phyloP scores from a whole-genome alignment of 208 protist genomes.

The Leishmania major region DNA sequence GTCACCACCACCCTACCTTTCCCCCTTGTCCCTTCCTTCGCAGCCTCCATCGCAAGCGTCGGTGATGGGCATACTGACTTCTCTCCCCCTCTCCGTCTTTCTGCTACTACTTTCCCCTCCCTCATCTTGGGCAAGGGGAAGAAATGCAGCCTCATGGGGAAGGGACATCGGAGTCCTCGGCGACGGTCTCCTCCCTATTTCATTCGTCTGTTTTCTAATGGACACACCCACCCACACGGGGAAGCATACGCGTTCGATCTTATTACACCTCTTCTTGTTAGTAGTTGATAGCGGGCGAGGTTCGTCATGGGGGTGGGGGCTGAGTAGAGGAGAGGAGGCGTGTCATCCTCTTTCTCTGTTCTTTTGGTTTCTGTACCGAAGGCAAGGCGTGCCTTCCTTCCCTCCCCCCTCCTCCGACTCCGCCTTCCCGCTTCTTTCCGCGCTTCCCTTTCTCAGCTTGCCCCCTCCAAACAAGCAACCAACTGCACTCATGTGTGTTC shows the following conservation, averaged over 20 bases:
- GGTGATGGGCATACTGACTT: neutral
- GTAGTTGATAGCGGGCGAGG: neutral
- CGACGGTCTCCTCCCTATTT: neutral
- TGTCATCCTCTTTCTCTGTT: neutral
- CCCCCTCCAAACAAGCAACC: neutral
- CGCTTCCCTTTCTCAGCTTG: neutral
- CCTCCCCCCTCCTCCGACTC: neutral
- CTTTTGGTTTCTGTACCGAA: neutral
- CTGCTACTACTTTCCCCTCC: conserved; percentile 2
- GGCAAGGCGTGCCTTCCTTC: neutral
- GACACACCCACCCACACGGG: neutral
- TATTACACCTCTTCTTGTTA: neutral
- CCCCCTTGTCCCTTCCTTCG: neutral
- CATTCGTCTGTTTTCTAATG: neutral
- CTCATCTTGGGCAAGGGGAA: conserved; percentile 1
- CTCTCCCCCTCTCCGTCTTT: neutral
- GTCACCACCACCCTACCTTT: neutral
- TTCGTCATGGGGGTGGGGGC: neutral
- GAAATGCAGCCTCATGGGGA: neutral
- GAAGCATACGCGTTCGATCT: neutral
- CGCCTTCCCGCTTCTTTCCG: neutral
- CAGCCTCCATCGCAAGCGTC: neutral
- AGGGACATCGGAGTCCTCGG: neutral
- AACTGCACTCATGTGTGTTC: neutral
- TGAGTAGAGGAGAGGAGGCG: neutral